Evolutionary conservation across 805 yeast species (phyloP).

Genomic region (Saccharomycopsis malanga): DNA sequence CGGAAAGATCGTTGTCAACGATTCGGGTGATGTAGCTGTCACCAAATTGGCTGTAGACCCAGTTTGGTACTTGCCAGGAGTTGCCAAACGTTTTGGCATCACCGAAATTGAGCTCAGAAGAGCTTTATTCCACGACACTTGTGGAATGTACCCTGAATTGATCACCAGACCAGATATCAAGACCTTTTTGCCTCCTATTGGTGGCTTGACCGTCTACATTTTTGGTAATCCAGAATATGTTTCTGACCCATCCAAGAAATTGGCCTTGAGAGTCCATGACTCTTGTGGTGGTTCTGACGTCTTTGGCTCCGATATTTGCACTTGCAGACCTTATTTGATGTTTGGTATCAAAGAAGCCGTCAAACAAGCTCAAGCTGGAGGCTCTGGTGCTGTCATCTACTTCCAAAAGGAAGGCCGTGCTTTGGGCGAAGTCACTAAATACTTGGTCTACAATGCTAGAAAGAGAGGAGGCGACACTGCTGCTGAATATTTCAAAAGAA

Average conservation of each 20-base stretch:
- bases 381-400: slow-evolving; percentile 56
- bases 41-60: slow-evolving; percentile 65
- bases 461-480: slow-evolving; percentile 65
- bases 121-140: slow-evolving; percentile 60
- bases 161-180: slow-evolving; percentile 62
- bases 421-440: slow-evolving; percentile 63
- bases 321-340: slow-evolving; percentile 61
- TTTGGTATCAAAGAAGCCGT: slow-evolving; percentile 64
- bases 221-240: slow-evolving; percentile 54
- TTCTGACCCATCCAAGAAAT: slow-evolving; percentile 42
- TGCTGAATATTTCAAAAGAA: slow-evolving; percentile 59
- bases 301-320: slow-evolving; percentile 61
- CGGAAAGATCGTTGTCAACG: slow-evolving; percentile 53
- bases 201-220: slow-evolving; percentile 59
- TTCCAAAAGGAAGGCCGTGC: slow-evolving; percentile 68
- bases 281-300: slow-evolving; percentile 69
- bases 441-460: slow-evolving; percentile 62
- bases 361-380: slow-evolving; percentile 61
- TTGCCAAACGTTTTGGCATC: slow-evolving; percentile 55
- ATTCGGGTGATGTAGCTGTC: slow-evolving; percentile 53
- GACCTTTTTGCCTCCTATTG: slow-evolving; percentile 62
- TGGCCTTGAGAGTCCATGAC: slow-evolving; percentile 59
- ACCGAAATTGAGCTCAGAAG: slow-evolving; percentile 50
- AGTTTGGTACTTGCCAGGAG: slow-evolving; percentile 65
- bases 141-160: slow-evolving; percentile 65